Evolutionary conservation across 768 basidiomycete species (phyloP), one percentile per base, ranked within the genome.

Genomic region (Mycena vulgaris): DNA sequence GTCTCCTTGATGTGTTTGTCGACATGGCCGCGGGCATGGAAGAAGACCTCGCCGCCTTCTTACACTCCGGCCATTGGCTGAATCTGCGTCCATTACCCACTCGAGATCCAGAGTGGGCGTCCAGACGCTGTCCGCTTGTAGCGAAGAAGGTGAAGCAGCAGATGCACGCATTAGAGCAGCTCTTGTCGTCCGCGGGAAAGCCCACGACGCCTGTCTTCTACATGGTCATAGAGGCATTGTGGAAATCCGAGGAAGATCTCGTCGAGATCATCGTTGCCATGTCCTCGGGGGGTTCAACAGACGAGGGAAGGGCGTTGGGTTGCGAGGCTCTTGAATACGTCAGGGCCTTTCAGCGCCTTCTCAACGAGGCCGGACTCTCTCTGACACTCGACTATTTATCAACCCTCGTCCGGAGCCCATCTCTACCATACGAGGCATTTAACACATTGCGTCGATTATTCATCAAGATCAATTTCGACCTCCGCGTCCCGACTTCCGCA

Each of bases 381-480:
- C 68, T 83, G 8, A 74, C 76, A 17, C 62, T 82, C 19, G 77
- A 80, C 51, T 84, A 81, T 47, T 58, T 80, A 25, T 70, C 73
- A 2, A 69, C 68, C 17, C 69, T 80, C 27, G 68, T 80, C 7
- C 51, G 56, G n/a, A 69, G 68, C 23, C 68, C 74, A 3, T 33
- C 73, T 3, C 66, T 81, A 21, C 83, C 81, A 10, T 76, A 83
- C 59, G 83, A 84, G 68, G 79, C 80, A 19, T 80, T 81, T 70
- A 82, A 80, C 64, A 84, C 81, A 16, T 72, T 82, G 23, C 79
- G 83, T 16, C 78, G 81, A n/a, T 75, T 81, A 6, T 81, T 81
- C 52, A 76, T 83, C 62, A 77, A 77, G 42, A 75, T 81, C 21
- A 70, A 80, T 40, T 76, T 76, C 52, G 66, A 63, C 10, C 35